Evolutionary conservation across 2,329 filamentous ascomycete genomes (phyloP), one percentile per base, ranked within the genome.

Genomic region (Hypomyces rosellus): DNA sequence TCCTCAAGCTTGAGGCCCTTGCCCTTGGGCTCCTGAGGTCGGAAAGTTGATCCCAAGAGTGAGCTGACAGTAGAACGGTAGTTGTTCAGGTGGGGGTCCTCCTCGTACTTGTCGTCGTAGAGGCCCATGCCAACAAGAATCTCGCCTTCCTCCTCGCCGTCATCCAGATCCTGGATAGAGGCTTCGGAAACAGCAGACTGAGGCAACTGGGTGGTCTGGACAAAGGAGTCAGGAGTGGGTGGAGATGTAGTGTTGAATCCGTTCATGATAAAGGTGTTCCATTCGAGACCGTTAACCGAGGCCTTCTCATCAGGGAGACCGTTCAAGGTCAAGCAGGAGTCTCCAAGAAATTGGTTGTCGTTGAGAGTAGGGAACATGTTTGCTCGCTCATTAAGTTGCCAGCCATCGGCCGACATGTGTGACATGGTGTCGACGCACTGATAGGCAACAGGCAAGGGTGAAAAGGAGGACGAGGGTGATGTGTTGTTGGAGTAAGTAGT

Each of bases 1-100:
- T 91, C 87, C 66, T 92, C 88, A 3, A 93, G 72, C 64, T 90
- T 92, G 57, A 92, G 71, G 0, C 88, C 87, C 65, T 89, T 88
- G 51, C 87, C 86, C 15, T 71, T 74, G 3, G 77, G 71, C 55
- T 76, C 74, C 0, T 66, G 57, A 6, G 63, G 62, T 39, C 71
- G 68, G 57, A 74, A 75, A 2, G 72, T 65, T 7, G 77, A 69
- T 20, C 77, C 77, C 43, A 83, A 66, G 15, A 87, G 65, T 22
- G 75, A 74, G 34, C 73, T 75, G 50, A 80, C 74, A 22, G 77
- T 77, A 5, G 74, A 74, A 45, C 74, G 65, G 67, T 82, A 75
- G 68, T 78, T 74, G 66, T 81, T 70, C 49, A 79, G 63, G 46
- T 74, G 69, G 30, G 74, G 69, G 49, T 78, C 76, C 16, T 71